Evolutionary conservation across 768 basidiomycete species (phyloP).

Genomic region (Termitomyces sp.): DNA sequence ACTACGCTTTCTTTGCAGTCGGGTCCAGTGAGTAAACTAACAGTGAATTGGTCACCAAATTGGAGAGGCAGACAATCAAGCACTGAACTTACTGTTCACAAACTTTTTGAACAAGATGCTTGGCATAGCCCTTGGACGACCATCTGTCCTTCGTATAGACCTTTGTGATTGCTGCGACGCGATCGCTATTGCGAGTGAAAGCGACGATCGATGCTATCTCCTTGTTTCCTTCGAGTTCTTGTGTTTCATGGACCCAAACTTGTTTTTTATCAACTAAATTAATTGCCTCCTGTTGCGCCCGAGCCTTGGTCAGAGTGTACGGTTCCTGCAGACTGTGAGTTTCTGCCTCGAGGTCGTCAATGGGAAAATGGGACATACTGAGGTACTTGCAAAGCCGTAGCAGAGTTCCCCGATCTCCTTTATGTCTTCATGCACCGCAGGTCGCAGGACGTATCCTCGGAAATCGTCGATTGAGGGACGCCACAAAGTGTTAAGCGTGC

Average conservation of each 20-base stretch:
- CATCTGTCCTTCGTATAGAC: slow-evolving; percentile 56
- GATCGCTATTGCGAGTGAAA: slow-evolving; percentile 53
- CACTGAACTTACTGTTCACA: slow-evolving; percentile 40
- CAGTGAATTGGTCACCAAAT: slow-evolving; percentile 12
- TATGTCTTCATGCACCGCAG: slow-evolving; percentile 33
- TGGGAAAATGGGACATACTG: slow-evolving; percentile 36
- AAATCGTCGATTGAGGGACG: slow-evolving; percentile 15
- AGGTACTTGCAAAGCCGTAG: slow-evolving; percentile 48
- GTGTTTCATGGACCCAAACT: slow-evolving; percentile 59
- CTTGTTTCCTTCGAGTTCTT: slow-evolving; percentile 12
- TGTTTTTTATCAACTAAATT: slow-evolving; percentile 38
- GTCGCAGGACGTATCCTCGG: slow-evolving; percentile 32
- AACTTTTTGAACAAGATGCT: slow-evolving; percentile 53
- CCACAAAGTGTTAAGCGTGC: slow-evolving; percentile 39
- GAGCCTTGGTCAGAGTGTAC: slow-evolving; percentile 37
- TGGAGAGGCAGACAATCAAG: background rate
- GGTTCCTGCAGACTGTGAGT: slow-evolving; percentile 31
- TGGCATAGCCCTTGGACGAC: slow-evolving; percentile 52
- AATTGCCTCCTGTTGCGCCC: slow-evolving; percentile 46
- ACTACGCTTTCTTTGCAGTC: slow-evolving; percentile 41
- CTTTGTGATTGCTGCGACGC: slow-evolving; percentile 62
- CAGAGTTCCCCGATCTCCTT: slow-evolving; percentile 41
- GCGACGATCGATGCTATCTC: slow-evolving; percentile 64
- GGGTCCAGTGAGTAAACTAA: slow-evolving; percentile 21
- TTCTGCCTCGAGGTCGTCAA: background rate